These are phyloP conservation scores for Xylaria nigripes DNA, from an alignment of 495 filamentous ascomycete species.

Conservation along the genomic window DNA sequence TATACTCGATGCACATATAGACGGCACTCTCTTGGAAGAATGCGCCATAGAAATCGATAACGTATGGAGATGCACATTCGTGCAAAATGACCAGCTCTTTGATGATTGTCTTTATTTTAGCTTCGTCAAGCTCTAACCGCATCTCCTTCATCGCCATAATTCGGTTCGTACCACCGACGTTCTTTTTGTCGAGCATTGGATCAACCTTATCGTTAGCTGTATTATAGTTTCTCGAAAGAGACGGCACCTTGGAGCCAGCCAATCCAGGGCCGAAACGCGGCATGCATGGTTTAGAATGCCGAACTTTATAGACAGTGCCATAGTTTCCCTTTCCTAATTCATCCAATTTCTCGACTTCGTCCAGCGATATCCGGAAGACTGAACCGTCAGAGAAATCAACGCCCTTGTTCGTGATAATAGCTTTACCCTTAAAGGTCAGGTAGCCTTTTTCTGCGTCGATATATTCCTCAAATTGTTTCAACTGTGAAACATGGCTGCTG, in stretches of 20 bases:
- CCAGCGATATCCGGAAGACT: conserved; percentile 88
- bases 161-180: conserved; percentile 48
- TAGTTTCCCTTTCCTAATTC: conserved; percentile 98
- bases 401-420: conserved; percentile 75
- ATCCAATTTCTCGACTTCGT: conserved; percentile 90
- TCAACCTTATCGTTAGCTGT: conserved; percentile 25
- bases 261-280: conserved; percentile 75
- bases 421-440: conserved; percentile 88
- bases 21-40: conserved; percentile 99
- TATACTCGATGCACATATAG: conserved; percentile 98
- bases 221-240: conserved; percentile 15
- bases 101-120: conserved; percentile 93
- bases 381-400: conserved; percentile 87
- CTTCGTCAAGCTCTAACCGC: conserved; percentile 90
- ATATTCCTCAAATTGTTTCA: conserved; percentile 87
- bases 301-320: conserved; percentile 93
- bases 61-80: conserved; percentile 87
- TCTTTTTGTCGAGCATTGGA: conserved; percentile 11
- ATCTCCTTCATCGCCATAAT: conserved; percentile 99
- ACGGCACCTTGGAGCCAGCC: conserved; percentile 44
- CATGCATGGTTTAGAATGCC: conserved; percentile 70
- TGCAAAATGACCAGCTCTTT: conserved; percentile 98
- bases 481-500: conserved; percentile 49
- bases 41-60: conserved; percentile 97
- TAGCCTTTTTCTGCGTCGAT: conserved; percentile 88